Evolutionary conservation across 2,329 filamentous ascomycete genomes (phyloP).

Genomic region (Diplodia mutila): DNA sequence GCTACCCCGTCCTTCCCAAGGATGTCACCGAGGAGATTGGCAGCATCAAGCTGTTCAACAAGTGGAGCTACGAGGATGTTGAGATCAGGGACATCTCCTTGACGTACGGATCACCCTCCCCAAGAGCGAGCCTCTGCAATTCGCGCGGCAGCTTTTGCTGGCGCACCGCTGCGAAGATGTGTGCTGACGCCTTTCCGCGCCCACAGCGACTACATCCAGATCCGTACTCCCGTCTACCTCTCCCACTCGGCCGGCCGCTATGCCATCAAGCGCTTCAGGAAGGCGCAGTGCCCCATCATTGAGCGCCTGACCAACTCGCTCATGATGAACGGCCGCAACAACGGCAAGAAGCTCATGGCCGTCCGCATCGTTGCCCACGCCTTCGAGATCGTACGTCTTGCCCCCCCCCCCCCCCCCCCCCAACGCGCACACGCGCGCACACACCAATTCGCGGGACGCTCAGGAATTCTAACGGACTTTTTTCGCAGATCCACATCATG

Average conservation of each 20-base stretch:
- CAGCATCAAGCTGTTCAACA: constrained; percentile 96
- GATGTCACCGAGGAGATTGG: constrained; percentile 88
- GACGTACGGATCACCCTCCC: constrained; percentile 70
- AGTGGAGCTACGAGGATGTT: constrained; percentile 98
- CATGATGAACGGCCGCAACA: constrained; percentile 99
- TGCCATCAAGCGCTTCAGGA: constrained; percentile 99
- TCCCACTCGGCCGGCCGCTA: constrained; percentile 98
- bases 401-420: too few relatives aligned
- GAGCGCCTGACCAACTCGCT: constrained; percentile 99
- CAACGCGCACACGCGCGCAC: background rate
- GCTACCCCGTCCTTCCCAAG: constrained; percentile 86
- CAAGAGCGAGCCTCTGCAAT: background rate
- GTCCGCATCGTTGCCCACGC: constrained; percentile 98
- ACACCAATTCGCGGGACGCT: too few relatives aligned
- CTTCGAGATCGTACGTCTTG: constrained; percentile 94
- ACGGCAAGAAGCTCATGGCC: constrained; percentile 99
- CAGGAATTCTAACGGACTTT: constrained; percentile 6
- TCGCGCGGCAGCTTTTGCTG: background rate
- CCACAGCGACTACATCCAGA: constrained; percentile 97
- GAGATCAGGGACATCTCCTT: constrained; percentile 99
- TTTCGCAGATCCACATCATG: constrained; percentile 99
- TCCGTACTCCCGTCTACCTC: constrained; percentile 98
- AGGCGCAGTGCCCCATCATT: constrained; percentile 99
- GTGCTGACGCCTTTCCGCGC: constrained; percentile 39
- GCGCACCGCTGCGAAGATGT: background rate